Evolutionary conservation across 768 basidiomycete genomes (phyloP), one percentile per base, ranked within the genome.

Genomic region (Tephrocybe rancida): DNA sequence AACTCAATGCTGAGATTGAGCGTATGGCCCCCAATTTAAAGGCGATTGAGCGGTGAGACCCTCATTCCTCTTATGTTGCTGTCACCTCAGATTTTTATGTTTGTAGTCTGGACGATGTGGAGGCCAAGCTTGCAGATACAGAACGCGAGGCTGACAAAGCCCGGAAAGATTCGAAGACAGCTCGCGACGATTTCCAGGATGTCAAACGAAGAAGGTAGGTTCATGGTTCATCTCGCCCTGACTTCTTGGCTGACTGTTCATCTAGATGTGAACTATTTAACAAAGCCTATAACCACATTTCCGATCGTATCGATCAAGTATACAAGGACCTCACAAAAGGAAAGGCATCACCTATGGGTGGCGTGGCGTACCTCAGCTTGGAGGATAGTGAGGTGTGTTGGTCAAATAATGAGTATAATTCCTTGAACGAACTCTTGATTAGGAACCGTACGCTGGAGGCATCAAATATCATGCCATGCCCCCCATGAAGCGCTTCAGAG

Each of bases 381-480:
- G 97, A 99, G 64, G 97, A 98, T 63, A 93, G 82, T 58, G 97
- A 99, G 74, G 95, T 94, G 62, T 43, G 81, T 9, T 6, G 9
- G 45, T 11, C 2, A 26, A n/a, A 4, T 44, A 8, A n/a, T 22
- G 7, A 16, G 22, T n/a, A 9, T 27, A 18, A 13, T 26, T 37
- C 9, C 27, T 48, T 13, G 5, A 37, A 37, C 35, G 16, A 52
- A n/a, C 19, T 19, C 13, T 37, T 38, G 11, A 18, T 18, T 19
- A 65, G 64, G 64, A 65, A 63, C 92, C 92, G 1, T 94, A 94
- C 59, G 77, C 76, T 19, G 86, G 83, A 32, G 93, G 97, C 49
- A 92, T 99, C 75, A 98, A 97, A 70, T 98, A 98, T 67, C 96
- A 98, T 65, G 95, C 96, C 1, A 99, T 98, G 97, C 97, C 97